Base-by-base conservation (phyloP, 176 grass and related monocot genomes). In the Cymbopogon citratus region DNA sequence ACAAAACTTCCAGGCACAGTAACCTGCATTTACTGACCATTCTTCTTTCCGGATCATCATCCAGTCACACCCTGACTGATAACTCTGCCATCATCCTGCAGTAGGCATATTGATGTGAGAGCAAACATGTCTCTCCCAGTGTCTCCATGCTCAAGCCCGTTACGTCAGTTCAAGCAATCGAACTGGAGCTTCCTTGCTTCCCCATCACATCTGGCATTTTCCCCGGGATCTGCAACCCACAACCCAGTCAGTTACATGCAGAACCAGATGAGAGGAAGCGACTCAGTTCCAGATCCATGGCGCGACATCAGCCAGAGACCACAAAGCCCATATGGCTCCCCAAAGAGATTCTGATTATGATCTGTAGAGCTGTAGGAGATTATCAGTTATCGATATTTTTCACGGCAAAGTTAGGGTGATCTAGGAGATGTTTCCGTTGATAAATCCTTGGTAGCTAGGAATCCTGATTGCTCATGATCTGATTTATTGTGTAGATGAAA, bases 101-200 rank as follows among this genome's bases (percentile, higher is more conserved):
- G 81, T 77, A 74, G 84, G 76, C 70, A 75, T 40, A 62, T 80
- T 70, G 84, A 75, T 63, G 40, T 79, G 86, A 89, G 92, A 91
- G 45, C 84, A 84, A 94, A 93, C 71, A 67, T 93, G 87, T 98
- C 92, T 76, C 71, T 98, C 59, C 95, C 95, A 1, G 90, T 98
- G 46, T 95, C 95, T 2, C 95, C 95, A 23, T 88, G 88, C 64
- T 93, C 95, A 35, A 93, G 95, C 84, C 92, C 95, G 14, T 13
- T 89, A 51, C 81, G 82, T 46, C 90, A 91, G 59, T 86, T 87
- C 9, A 93, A 85, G 61, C 88, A 90, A 67, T 84, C 88, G 21
- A 95, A 93, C 56, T 80, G 92, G 88, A 98, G 93, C 78, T 93
- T 88, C 76, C 59, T 93, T 75, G 90, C 95, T 80, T 98, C 90